Evolutionary conservation across 768 basidiomycete genomes (phyloP).

Genomic region (Phanerochaete sordida): DNA sequence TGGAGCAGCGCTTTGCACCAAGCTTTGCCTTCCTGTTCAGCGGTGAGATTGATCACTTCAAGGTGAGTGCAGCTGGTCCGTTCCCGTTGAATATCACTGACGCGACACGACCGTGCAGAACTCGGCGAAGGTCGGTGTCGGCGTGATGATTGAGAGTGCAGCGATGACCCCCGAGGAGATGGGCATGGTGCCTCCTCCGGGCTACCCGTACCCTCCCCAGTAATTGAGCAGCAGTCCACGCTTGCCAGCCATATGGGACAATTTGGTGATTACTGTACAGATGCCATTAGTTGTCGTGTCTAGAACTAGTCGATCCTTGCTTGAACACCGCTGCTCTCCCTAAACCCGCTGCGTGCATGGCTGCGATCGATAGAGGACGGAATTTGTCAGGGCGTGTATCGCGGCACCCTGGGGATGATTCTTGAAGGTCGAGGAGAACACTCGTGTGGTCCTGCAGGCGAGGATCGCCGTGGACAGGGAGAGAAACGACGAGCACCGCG

Average conservation of each 20-base stretch:
- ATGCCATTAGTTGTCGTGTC: background rate
- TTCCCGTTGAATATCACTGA: constrained; percentile 5
- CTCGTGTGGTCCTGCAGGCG: background rate
- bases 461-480: background rate
- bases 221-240: background rate
- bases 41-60: constrained; percentile 99
- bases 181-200: constrained; percentile 31
- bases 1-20: constrained; percentile 95
- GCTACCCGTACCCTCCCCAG: background rate
- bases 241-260: background rate
- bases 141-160: constrained; percentile 95
- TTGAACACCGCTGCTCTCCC: constrained; percentile 4
- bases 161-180: constrained; percentile 82
- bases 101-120: constrained; percentile 46
- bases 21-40: constrained; percentile 92
- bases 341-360: background rate
- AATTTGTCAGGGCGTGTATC: no score
- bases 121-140: constrained; percentile 90
- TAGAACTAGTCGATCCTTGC: constrained; percentile 1
- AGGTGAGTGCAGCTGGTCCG: constrained; percentile 46
- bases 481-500: background rate
- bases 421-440: background rate
- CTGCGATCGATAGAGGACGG: background rate
- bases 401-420: no score
- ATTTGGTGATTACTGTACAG: background rate